Evolutionary conservation across 352 stramenopile genomes (phyloP), one percentile per base, ranked within the genome.

Genomic region (Pythium monospermum): DNA sequence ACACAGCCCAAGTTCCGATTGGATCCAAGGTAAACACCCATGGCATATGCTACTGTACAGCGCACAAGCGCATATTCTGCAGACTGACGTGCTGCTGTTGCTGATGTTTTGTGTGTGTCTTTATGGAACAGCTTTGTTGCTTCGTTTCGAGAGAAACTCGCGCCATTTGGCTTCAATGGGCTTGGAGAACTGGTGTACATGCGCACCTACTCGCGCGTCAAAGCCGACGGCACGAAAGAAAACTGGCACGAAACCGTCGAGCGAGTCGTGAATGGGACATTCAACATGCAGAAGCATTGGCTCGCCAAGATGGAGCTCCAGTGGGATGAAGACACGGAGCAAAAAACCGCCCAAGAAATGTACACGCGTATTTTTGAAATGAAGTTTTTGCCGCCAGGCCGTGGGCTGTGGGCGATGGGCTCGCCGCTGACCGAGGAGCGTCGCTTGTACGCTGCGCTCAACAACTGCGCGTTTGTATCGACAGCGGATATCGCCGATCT

Each of bases 381-480:
- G 88, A 97, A 98, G 64, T 97, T 97, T 55, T 66, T 96, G 33
- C 92, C 92, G 21, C 92, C 92, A 8, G 92, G 92, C 15, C 73
- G 92, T 12, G 92, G 92, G 1, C 73, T 98, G 10, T 98, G 92
- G 87, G 89, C 86, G 28, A 98, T 98, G 92, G 92, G 92, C 25
- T 95, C 91, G 18, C 68, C 86, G 7, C 92, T 98, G 59, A 97
- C 89, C 0, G 87, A 87, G 37, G 76, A 85, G 16, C 76, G 87
- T 25, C 63, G 66, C 15, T 73, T 97, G 4, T 96, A 80, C 35
- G 89, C 89, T 0, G 88, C 91, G 18, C 70, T 97, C 18, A 97
- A 97, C 69, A 97, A 97, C 66, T 97, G 90, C 57, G 91, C 90
- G 15, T 97, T 97, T 49, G 88, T 97, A 4, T 95, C 79, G 16